These are phyloP conservation scores for Nakazawaea ambrosiae DNA, from an alignment of 805 yeast species.

Conservation along the genomic window DNA sequence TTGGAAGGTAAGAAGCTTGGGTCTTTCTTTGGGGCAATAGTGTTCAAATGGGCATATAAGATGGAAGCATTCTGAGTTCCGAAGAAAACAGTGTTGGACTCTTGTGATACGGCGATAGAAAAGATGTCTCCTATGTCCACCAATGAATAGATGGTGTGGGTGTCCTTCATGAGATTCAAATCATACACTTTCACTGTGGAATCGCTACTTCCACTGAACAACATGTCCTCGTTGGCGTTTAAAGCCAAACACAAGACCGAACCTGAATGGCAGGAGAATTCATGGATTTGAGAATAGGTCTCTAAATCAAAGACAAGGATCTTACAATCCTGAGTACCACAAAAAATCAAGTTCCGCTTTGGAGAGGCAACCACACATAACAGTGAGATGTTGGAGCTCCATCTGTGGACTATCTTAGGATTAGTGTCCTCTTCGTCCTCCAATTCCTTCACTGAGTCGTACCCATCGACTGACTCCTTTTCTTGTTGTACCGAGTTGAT, in stretches of 20 bases:
- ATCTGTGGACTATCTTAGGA: slow-evolving; percentile 51
- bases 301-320: slow-evolving; percentile 63
- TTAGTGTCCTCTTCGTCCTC: neutral
- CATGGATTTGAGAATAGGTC: slow-evolving; percentile 50
- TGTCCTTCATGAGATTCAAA: slow-evolving; percentile 36
- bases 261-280: slow-evolving; percentile 58
- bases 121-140: slow-evolving; percentile 93
- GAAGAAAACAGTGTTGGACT: slow-evolving; percentile 55
- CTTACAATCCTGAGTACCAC: slow-evolving; percentile 86
- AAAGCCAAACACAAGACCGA: slow-evolving; percentile 67
- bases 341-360: slow-evolving; percentile 51
- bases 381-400: slow-evolving; percentile 71
- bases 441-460: neutral
- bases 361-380: slow-evolving; percentile 66
- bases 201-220: slow-evolving; percentile 87
- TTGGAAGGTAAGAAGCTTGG: slow-evolving; percentile 47
- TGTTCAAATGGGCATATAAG: slow-evolving; percentile 52
- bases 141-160: slow-evolving; percentile 74
- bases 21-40: slow-evolving; percentile 18
- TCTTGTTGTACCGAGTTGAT: no score
- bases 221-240: slow-evolving; percentile 43
- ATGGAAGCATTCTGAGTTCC: slow-evolving; percentile 93
- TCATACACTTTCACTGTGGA: slow-evolving; percentile 86
- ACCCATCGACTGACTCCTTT: no score
- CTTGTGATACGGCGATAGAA: slow-evolving; percentile 64